phyloP scores from a whole-genome alignment of 495 filamentous ascomycete genomes.

The Hyphodiscus hymeniophilus region DNA sequence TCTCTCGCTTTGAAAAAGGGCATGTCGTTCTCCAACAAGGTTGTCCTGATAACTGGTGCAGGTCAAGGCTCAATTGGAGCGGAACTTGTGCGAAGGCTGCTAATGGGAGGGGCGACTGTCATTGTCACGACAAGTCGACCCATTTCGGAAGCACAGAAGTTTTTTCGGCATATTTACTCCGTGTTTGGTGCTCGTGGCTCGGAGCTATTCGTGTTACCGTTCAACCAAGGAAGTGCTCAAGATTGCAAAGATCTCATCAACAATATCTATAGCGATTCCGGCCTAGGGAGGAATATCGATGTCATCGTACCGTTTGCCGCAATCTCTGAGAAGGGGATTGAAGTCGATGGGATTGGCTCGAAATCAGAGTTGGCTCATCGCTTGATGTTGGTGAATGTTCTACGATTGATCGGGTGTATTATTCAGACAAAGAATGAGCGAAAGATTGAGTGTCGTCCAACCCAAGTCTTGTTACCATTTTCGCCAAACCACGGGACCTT shows the following conservation, averaged over 20 bases:
- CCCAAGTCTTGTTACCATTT: conserved; percentile 88
- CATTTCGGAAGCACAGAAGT: conserved; percentile 90
- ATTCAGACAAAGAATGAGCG: conserved; percentile 76
- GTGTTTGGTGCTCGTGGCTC: conserved; percentile 83
- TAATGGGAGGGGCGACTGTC: conserved; percentile 91
- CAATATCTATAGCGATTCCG: conserved; percentile 90
- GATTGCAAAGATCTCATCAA: conserved; percentile 85
- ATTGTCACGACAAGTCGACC: conserved; percentile 90
- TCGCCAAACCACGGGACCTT: conserved; percentile 98
- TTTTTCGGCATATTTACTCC: conserved; percentile 95
- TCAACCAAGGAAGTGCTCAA: conserved; percentile 96
- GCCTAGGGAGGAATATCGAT: conserved; percentile 94
- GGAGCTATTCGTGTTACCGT: conserved; percentile 90
- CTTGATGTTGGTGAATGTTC: conserved; percentile 94
- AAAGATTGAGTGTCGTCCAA: conserved; percentile 84
- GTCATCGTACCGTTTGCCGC: conserved; percentile 94
- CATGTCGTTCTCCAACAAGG: conserved; percentile 86
- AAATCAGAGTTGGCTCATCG: conserved; percentile 96
- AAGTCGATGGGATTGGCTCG: conserved; percentile 92
- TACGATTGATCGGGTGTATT: conserved; percentile 79
- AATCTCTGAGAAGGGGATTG: conserved; percentile 90
- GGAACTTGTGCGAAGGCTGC: conserved; percentile 87
- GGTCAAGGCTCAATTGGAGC: conserved; percentile 94
- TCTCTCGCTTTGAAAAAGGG: conserved; percentile 75
- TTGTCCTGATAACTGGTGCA: conserved; percentile 93